These are phyloP conservation scores for Leptographium lundbergii DNA, from an alignment of 2,329 filamentous ascomycete genomes.

Conservation along the genomic window DNA sequence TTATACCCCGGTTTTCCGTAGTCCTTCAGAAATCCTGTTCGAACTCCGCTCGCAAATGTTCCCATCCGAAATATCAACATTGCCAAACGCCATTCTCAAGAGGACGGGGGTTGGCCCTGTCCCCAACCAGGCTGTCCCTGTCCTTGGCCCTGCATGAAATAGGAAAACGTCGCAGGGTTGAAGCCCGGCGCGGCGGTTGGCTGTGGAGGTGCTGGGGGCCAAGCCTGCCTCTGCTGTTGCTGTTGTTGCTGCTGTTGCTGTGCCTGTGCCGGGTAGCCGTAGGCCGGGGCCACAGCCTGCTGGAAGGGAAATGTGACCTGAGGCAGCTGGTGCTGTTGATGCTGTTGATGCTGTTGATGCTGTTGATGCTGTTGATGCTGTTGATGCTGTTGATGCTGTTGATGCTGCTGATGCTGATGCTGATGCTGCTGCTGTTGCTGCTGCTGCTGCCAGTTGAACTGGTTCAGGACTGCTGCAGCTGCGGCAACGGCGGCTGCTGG, in stretches of 20 bases:
- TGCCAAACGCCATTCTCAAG: background rate
- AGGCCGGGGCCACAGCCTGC: background rate
- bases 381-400: conserved; percentile 10
- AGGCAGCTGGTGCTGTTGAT: conserved; percentile 1
- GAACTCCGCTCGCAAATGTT: background rate
- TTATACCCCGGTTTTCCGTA: no score
- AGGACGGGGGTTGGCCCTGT: conserved; percentile 1
- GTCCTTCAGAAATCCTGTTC: background rate
- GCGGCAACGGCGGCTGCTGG: conserved; percentile 2
- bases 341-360: conserved; percentile 5
- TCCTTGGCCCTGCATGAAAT: conserved; percentile 3
- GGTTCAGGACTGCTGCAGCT: conserved; percentile 5
- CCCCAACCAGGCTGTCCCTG: conserved; percentile 7
- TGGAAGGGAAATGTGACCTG: background rate
- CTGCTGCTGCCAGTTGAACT: conserved; percentile 20
- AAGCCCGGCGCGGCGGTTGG: background rate
- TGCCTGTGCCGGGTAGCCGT: conserved; percentile 1
- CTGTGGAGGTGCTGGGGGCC: background rate
- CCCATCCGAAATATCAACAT: background rate
- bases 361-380: conserved; percentile 7
- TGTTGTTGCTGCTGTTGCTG: conserved; percentile 2
- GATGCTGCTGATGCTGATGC: conserved; percentile 6
- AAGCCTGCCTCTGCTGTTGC: background rate
- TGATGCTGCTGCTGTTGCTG: conserved; percentile 16
- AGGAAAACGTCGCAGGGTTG: conserved; percentile 4